Percentiles rank a stretch among this genome's conserved stretches.
Conservation (phyloP, 73 alveolate genomes). For the Paramecium primaurelia region DNA sequence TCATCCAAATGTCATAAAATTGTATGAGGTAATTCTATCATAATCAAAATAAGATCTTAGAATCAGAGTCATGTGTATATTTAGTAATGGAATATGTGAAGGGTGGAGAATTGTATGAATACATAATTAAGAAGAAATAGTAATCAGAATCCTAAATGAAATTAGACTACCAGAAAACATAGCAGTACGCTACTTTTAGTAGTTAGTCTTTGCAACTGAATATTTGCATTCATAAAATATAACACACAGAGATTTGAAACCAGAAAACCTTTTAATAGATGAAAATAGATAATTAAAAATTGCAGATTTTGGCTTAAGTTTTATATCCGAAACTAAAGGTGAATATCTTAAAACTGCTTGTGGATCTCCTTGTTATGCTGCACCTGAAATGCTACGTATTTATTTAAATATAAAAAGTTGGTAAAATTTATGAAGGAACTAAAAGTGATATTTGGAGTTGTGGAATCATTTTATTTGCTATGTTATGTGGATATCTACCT, state of each 20-base stretch:
- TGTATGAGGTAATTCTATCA: slow-evolving; percentile 51
- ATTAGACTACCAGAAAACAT: not conserved
- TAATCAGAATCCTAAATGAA: not conserved
- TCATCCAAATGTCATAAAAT: slow-evolving; percentile 32
- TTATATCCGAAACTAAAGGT: slow-evolving; percentile 35
- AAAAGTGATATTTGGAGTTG: slow-evolving; percentile 70
- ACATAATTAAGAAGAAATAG: slow-evolving; percentile 57
- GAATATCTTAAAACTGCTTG: slow-evolving; percentile 70
- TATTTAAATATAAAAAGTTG: not conserved
- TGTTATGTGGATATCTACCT: slow-evolving; percentile 76
- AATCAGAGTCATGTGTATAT: slow-evolving; percentile 72
- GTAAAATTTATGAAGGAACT: slow-evolving; percentile 65
- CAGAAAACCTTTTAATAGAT: slow-evolving; percentile 72
- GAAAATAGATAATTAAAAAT: slow-evolving; percentile 61
- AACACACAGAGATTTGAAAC: slow-evolving; percentile 77
- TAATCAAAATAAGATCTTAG: slow-evolving; percentile 32
- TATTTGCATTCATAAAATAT: slow-evolving; percentile 65
- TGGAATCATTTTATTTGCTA: slow-evolving; percentile 70
- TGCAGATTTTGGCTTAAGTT: slow-evolving; percentile 76
- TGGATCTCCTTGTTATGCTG: slow-evolving; percentile 84
- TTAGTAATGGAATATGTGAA: slow-evolving; percentile 82
- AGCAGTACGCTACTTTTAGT: not conserved
- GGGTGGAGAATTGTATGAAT: slow-evolving; percentile 87
- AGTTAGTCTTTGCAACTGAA: slow-evolving; percentile 60
- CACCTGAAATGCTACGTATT: slow-evolving; percentile 73